Evolutionary conservation across 176 grass and related monocot genomes (phyloP), one percentile per base, ranked within the genome.

Genomic region (Zoysia japonica): DNA sequence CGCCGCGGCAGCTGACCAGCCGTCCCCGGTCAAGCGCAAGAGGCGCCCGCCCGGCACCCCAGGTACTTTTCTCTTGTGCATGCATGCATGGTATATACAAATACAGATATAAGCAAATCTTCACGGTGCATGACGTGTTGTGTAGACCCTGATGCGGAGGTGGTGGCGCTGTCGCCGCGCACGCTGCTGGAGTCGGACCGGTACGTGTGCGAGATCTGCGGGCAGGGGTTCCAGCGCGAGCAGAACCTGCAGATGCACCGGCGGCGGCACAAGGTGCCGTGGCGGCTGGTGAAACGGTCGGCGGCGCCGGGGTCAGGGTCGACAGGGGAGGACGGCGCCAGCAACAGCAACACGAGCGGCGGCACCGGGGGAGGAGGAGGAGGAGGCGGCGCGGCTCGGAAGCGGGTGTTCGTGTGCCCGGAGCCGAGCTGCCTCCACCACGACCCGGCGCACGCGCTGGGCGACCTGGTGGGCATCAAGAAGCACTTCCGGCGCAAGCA

Each of bases 171-270:
- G 67, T 90, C 90, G 54, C 93, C 93, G 64, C 83, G 79, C 78
- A 97, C 93, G 79, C 88, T 97, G 72, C 87, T 97, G 68, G 93
- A 97, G 71, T 97, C 93, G 37, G 93, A 97, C 87, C 57, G 90
- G 43, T 97, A 97, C 82, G 88, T 97, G 83, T 97, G 93, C 52
- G 90, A 97, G 83, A 97, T 97, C 68, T 97, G 93, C 90, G 89
- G 91, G 83, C 90, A 97, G 71, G 90, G 93, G 8, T 97, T 97
- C 85, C 93, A 92, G 49, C 85, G 93, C 20, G 93, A 97, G 75
- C 93, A 97, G 82, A 97, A 97, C 88, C 90, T 93, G 37, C 93
- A 97, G 84, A 97, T 97, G 93, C 93, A 97, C 88, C 90, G 90
- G 44, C 90, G 93, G 47, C 88, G 93, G 36, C 93, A 97, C 86